Base-by-base conservation (phyloP, 331 rosid species). In the Arachis monticola region DNA sequence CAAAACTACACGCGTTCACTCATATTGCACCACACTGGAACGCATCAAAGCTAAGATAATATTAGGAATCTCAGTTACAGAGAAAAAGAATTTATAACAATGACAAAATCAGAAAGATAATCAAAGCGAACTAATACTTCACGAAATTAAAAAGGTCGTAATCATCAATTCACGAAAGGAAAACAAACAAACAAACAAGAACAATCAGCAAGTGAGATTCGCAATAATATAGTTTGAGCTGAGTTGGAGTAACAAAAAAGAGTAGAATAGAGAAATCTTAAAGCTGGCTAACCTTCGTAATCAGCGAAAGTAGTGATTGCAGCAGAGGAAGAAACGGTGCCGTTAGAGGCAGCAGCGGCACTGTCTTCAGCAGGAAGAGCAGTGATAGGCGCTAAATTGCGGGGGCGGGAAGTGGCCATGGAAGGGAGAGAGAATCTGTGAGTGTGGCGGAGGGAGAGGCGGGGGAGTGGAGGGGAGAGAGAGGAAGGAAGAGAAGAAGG, bases 281-380 rank as follows among this genome's bases (percentile, higher is more conserved):
- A 77, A 35, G 40, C 5, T 5, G 40, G 44, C 67, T 56, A 8
- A 94, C 99, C 99, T 65, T 94, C 96, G 57, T 83, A 86, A n/a
- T 88, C 87, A 48, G 42, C 5, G 10, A 51, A 59, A 72, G 83
- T 40, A 11, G 64, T 61, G 76, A 77, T 42, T 10, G 85, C 6
- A 41, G 92, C 5, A 12, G 91, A 69, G 71, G 84, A 62, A 30
- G 93, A 82, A 63, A 42, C 80, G 30, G 93, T 55, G 53, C 83
- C 79, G 77, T 82, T 83, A 53, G 88, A 48, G 52, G 81, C 84
- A 47, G 87, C 87, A 63, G 57, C 85, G 48, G 72, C 70, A 56
- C 77, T 64, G 42, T 86, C 83, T 80, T 86, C 97, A 11, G 87
- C 68, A 12, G 57, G 62, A 27, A 72, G 42, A 42, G 92, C 91